These are phyloP conservation scores for Pseudogymnoascus pannorum DNA, from an alignment of 2,329 filamentous ascomycete genomes.

Conservation along the genomic window DNA sequence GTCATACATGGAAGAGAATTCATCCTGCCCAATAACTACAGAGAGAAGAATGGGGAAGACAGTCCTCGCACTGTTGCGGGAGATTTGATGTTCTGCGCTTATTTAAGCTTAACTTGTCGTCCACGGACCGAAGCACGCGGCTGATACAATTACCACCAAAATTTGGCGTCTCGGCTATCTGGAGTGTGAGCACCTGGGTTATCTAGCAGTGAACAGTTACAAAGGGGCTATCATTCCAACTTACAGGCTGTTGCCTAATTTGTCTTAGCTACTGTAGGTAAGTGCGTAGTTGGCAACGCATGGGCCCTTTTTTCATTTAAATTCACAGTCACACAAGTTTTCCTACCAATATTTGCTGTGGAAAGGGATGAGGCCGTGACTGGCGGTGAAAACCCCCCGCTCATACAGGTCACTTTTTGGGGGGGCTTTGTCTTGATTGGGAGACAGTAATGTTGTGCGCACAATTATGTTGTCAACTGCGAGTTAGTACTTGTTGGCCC, in stretches of 20 bases:
- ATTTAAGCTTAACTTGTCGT: slow-evolving; percentile 7
- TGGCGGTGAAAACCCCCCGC: not conserved
- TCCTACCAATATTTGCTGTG: not conserved
- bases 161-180: slow-evolving; percentile 1
- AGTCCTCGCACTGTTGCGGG: not conserved
- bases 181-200: not conserved
- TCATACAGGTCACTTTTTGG: not conserved
- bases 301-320: not conserved
- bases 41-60: not conserved
- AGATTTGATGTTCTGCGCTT: slow-evolving; percentile 9
- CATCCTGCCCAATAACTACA: not conserved
- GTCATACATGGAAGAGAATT: not conserved
- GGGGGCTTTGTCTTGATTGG: not conserved
- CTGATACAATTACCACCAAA: not conserved
- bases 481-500: not conserved
- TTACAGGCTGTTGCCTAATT: not conserved
- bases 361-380: not conserved
- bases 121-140: not conserved
- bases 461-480: not conserved
- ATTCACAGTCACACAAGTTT: not conserved
- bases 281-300: not conserved
- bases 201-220: not conserved
- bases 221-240: not conserved
- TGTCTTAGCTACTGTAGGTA: not conserved
- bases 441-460: not conserved